Base-by-base conservation (phyloP, 768 basidiomycete genomes). In the Lactifluus subvellereus region DNA sequence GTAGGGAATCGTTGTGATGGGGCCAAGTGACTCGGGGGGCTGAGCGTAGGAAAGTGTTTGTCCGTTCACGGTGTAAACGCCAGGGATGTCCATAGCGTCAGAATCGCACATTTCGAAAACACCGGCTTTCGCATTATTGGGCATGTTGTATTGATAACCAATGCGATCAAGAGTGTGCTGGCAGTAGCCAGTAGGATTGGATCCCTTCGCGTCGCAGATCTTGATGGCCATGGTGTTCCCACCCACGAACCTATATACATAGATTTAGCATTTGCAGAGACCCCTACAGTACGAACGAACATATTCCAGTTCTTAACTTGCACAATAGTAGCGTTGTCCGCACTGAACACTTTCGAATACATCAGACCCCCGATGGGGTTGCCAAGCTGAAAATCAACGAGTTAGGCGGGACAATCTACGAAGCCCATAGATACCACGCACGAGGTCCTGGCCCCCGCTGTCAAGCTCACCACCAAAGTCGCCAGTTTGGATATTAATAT, bases 381-480 rank as follows among this genome's bases (percentile, higher is more conserved):
- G n/a, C 91, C 91, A 65, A 87, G 83, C 82, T 87, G 66, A 14
- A 33, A 70, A 14, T 8, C 10, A 6, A 33, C 13, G 16, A 10
- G 4, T 43, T 5, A 59, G 43, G 7, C 7, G 18, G 8, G 22
- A 30, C 27, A 27, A 18, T 33, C n/a, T 11, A 11, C 13, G 6
- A 32, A 45, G 14, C 8, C 3, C 5, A 38, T 18, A 48, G 7
- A 48, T n/a, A 22, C 1, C 43, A 74, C 77, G 14, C 55, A 82
- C 81, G 59, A 74, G 68, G 71, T 90, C 89, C 64, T 87, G 87
- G 61, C 89, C 88, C 65, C 87, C 85, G 16, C 87, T 83, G 72
- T 91, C 87, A 56, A 90, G 79, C 73, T 92, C 90, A 61, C 90
- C 91, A 66, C 91, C 91, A 38, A 69, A 81, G 68, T 93, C 91